Conservation (phyloP, 2,329 filamentous ascomycete species). For the Neofusicoccum umdonicola region DNA sequence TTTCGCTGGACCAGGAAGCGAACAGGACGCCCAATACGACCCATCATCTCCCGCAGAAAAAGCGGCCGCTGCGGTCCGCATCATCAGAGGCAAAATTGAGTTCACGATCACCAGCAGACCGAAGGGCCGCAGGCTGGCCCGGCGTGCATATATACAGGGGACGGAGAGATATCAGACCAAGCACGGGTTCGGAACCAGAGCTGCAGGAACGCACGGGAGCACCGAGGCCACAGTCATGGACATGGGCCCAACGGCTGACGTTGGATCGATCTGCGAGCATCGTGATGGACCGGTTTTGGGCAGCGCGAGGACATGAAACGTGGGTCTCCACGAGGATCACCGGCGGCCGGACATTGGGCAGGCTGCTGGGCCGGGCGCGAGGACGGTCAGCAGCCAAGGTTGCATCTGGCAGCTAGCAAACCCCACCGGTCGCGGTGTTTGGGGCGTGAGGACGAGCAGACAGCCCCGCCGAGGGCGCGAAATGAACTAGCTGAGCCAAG, state of each 20-base stretch:
- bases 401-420: slow-evolving; percentile 9
- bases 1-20: neutral
- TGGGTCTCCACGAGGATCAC: neutral
- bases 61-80: neutral
- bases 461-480: neutral
- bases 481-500: slow-evolving; percentile 13
- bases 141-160: slow-evolving; percentile 1
- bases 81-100: neutral
- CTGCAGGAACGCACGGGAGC: slow-evolving; percentile 19
- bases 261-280: slow-evolving; percentile 17
- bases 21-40: neutral
- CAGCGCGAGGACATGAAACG: slow-evolving; percentile 7
- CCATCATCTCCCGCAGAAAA: slow-evolving; percentile 1
- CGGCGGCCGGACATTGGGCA: slow-evolving; percentile 5
- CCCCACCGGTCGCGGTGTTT: neutral
- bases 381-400: slow-evolving; percentile 14
- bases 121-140: neutral
- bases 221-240: slow-evolving; percentile 14
- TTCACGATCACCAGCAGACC: neutral
- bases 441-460: neutral
- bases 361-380: neutral
- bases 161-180: neutral
- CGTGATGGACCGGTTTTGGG: neutral
- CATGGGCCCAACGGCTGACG: slow-evolving; percentile 14
- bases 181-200: neutral